Conservation (phyloP, 768 basidiomycete genomes). For the Chalciporus piperatus region DNA sequence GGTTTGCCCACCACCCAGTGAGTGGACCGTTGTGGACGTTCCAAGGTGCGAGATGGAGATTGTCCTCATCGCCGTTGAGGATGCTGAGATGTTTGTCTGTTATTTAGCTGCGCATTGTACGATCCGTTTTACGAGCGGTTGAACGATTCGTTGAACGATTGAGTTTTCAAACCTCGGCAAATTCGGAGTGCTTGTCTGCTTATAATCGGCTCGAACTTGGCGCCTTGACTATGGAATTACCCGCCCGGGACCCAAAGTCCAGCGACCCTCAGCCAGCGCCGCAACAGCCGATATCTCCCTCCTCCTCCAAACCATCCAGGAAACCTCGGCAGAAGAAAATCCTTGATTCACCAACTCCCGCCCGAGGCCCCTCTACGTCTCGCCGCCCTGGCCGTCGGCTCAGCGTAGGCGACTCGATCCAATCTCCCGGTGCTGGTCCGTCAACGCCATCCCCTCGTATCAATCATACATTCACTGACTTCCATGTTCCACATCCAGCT, state of each 20-base stretch:
- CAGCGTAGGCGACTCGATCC: conserved; percentile 19
- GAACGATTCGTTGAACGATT: conserved; percentile 9
- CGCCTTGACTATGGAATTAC: conserved; percentile 43
- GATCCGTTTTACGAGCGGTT: no score
- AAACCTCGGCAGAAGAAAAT: conserved; percentile 56
- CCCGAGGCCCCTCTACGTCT: conserved; percentile 21
- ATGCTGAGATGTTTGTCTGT: conserved; percentile 9
- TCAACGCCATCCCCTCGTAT: conserved; percentile 10
- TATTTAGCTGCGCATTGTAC: conserved; percentile 4
- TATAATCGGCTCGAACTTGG: conserved; percentile 26
- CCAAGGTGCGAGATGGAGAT: conserved; percentile 18
- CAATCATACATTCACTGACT: background rate
- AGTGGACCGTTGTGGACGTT: conserved; percentile 2
- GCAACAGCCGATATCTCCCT: conserved; percentile 43
- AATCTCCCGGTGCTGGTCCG: conserved; percentile 16
- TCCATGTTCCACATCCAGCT: conserved; percentile 11
- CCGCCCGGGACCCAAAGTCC: conserved; percentile 46
- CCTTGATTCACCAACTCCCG: conserved; percentile 28
- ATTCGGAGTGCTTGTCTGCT: conserved; percentile 28
- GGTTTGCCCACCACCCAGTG: conserved; percentile 12
- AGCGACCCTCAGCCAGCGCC: conserved; percentile 33
- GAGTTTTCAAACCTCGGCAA: conserved; percentile 28
- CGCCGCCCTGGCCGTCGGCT: conserved; percentile 30
- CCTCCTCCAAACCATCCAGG: conserved; percentile 38
- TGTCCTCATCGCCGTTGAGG: conserved; percentile 6